Conservation (phyloP, 139 green algal species). For the Mesotaenium endlicherianum region DNA sequence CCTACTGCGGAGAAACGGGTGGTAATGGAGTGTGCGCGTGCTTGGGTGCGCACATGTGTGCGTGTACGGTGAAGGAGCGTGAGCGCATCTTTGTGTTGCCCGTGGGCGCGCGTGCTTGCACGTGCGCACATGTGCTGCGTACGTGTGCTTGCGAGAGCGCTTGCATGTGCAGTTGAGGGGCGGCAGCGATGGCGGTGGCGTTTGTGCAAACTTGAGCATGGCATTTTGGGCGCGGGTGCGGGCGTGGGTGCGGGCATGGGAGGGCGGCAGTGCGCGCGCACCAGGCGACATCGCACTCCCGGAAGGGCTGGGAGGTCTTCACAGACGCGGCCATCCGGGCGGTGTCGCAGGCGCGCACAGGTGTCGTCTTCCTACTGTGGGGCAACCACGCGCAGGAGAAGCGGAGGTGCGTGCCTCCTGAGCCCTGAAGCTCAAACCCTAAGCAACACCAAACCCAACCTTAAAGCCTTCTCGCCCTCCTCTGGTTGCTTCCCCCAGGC, state of each 20-base stretch:
- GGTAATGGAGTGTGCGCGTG: no score
- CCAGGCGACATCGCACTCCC: conserved; percentile 79
- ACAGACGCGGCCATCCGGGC: conserved; percentile 79
- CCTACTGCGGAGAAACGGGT: no score
- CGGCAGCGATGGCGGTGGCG: background rate
- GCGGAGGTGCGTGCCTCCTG: conserved; percentile 48
- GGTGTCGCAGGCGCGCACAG: conserved; percentile 60
- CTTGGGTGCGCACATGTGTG: no score
- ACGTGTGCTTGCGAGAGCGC: background rate
- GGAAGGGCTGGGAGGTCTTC: conserved; percentile 88
- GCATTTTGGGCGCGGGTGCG: background rate
- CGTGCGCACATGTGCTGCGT: background rate
- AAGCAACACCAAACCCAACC: no score
- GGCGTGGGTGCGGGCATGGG: background rate
- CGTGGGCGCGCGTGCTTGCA: background rate
- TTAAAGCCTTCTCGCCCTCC: no score
- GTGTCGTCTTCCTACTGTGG: conserved; percentile 63
- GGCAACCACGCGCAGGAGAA: conserved; percentile 58
- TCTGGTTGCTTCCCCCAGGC: no score
- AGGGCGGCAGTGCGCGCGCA: conserved; percentile 26
- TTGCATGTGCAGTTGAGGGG: background rate
- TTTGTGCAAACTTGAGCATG: background rate
- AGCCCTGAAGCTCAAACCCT: no score
- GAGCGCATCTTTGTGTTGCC: background rate
- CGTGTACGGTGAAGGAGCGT: no score